Base-by-base conservation (phyloP, 2,329 filamentous ascomycete genomes). In the Exophiala xenobiotica region DNA sequence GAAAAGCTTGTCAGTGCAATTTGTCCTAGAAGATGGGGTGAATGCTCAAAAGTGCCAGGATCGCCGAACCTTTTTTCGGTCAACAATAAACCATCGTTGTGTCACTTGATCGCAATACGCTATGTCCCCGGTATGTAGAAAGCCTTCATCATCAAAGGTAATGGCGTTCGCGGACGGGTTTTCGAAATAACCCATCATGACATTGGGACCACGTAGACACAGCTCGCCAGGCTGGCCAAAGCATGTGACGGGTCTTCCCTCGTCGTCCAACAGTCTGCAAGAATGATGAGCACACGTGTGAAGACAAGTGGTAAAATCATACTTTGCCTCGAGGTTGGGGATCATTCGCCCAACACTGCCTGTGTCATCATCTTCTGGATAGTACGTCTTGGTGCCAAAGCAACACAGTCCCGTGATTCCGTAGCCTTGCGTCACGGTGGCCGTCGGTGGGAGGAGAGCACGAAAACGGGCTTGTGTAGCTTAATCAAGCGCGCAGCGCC, bases 401-500 rank as follows among this genome's bases (percentile, higher is more conserved):
- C n/a, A n/a, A n/a, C n/a, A n/a, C n/a, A n/a, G n/a, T n/a, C n/a
- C n/a, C n/a, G n/a, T n/a, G n/a, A n/a, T n/a, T n/a, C n/a, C n/a
- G n/a, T 5, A 4, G 14, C 27, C 14, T 31, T 4, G 8, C 8
- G 54, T 81, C 76, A 67, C 35, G 68, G 66, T 18, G 74, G 55
- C 3, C 64, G 59, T 4, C 3, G 4, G 8, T 11, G 4, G 47
- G 74, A 72, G 2, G 67, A 62, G 18, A 65, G 65, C 54, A 78
- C 73, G 18, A 79, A 74, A 45, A 78, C 74, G 46, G 70, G 68
- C 54, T 74, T 70, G 4, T 76, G 59, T 45, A 74, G 68, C 6
- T 65, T 62, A 0, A 68, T 69, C 3, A 76, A 61, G 0, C 80
- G 80, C 2, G 81, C 81, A 0, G 80, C 80, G 12, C 80, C 81